Evolutionary conservation across 2,329 filamentous ascomycete species (phyloP).

Genomic region (Xylaria sp.): DNA sequence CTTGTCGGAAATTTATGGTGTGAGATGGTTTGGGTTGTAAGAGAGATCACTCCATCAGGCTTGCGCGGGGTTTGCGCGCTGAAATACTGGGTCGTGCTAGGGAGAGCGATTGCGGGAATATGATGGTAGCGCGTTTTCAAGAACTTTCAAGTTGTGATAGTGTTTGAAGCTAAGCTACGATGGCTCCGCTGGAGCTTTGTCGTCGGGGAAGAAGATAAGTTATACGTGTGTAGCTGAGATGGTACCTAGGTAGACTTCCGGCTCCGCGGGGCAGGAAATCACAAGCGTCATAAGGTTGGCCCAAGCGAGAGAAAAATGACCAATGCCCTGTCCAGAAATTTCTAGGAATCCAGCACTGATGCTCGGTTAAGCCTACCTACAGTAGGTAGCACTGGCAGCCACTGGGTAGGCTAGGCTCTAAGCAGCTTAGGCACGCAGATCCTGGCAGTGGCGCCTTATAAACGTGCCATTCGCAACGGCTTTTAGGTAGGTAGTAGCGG

Average conservation of each 20-base stretch:
- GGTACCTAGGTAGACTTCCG: slow-evolving; percentile 12
- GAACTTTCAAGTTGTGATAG: not conserved
- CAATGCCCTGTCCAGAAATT: slow-evolving; percentile 29
- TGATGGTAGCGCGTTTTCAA: slow-evolving; percentile 3
- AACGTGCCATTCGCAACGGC: slow-evolving; percentile 13
- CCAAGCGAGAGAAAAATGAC: slow-evolving; percentile 3
- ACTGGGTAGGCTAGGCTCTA: not conserved
- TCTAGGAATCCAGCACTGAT: not conserved
- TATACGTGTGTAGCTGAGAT: not conserved
- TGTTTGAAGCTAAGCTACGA: not conserved
- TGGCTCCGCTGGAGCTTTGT: not conserved
- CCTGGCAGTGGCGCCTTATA: slow-evolving; percentile 22
- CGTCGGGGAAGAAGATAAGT: not conserved
- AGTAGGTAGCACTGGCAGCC: not conserved
- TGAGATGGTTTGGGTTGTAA: slow-evolving; percentile 1
- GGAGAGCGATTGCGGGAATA: not conserved
- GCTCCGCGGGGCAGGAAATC: slow-evolving; percentile 24
- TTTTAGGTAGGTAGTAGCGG: not conserved
- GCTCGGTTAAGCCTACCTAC: not conserved
- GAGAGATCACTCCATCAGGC: slow-evolving; percentile 21
- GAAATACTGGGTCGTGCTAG: not conserved
- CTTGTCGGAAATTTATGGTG: slow-evolving; percentile 5
- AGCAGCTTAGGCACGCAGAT: slow-evolving; percentile 6
- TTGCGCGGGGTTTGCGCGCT: slow-evolving; percentile 19
- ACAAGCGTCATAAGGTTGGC: slow-evolving; percentile 33